Percentiles rank a stretch among this genome's conserved stretches.
Conservation (phyloP, 768 basidiomycete genomes). For the Mycena albidolilacea region DNA sequence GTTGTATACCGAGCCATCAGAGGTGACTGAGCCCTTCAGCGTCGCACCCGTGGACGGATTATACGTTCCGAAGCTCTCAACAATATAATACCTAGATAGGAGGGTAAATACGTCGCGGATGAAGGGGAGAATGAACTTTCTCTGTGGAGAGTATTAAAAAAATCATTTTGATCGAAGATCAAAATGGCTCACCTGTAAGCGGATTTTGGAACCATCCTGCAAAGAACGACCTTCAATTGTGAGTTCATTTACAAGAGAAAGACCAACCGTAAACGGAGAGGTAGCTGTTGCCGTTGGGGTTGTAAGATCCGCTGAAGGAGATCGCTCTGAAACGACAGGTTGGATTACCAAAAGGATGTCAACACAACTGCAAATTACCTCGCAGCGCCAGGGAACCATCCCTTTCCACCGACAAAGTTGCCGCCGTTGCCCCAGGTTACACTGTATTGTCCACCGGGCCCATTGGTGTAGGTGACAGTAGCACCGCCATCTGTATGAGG, state of each 20-base stretch:
- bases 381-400: constrained; percentile 51
- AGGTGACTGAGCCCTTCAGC: constrained; percentile 48
- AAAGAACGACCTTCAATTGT: not conserved
- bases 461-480: constrained; percentile 50
- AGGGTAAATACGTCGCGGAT: too few species aligned
- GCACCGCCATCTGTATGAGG: constrained; percentile 47
- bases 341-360: not conserved
- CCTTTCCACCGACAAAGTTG: constrained; percentile 52
- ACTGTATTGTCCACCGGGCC: constrained; percentile 47
- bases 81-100: constrained; percentile 46
- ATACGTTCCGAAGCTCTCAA: constrained; percentile 49
- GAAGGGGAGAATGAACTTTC: too few species aligned
- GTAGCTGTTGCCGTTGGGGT: constrained; percentile 50
- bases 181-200: too few species aligned
- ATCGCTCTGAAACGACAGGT: constrained; percentile 41
- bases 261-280: constrained; percentile 50
- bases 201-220: too few species aligned
- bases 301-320: constrained; percentile 44
- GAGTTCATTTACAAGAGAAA: constrained; percentile 46
- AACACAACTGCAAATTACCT: constrained; percentile 26
- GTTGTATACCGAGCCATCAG: constrained; percentile 51
- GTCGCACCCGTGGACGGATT: constrained; percentile 45
- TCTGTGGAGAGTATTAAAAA: too few species aligned
- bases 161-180: too few species aligned
- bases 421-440: constrained; percentile 47